phyloP scores from a whole-genome alignment of 177 flowering plant species.

The Vitis hybrid region DNA sequence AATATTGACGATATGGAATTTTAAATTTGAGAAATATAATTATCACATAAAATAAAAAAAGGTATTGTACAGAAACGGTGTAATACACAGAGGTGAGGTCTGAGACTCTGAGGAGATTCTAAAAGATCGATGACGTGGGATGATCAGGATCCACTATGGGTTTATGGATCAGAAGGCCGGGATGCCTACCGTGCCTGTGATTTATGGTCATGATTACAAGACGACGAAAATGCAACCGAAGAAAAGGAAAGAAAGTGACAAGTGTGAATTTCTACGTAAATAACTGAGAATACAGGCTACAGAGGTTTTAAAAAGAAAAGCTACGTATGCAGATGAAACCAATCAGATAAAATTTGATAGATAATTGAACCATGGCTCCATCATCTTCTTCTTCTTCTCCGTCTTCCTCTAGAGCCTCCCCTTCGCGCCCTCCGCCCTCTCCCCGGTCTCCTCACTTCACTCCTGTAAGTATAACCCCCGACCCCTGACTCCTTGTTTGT shows the following conservation, averaged over 20 bases:
- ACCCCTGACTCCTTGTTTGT: neutral
- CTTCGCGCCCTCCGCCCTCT: slow-evolving; percentile 28
- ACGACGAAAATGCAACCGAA: slow-evolving; percentile 21
- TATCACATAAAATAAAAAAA: too few species aligned
- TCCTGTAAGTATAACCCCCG: slow-evolving; percentile 42
- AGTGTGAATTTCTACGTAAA: neutral
- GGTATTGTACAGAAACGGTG: too few species aligned
- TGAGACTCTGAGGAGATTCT: neutral
- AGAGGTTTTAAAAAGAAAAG: neutral
- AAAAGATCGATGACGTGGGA: neutral
- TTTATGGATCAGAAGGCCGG: neutral
- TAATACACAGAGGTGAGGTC: too few species aligned
- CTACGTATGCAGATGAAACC: neutral
- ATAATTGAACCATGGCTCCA: slow-evolving; percentile 28
- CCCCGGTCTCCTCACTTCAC: slow-evolving; percentile 45
- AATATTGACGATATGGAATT: too few species aligned
- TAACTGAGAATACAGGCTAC: neutral
- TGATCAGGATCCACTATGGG: neutral
- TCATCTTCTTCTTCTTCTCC: slow-evolving; percentile 33
- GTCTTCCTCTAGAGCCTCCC: slow-evolving; percentile 31
- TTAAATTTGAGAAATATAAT: too few species aligned
- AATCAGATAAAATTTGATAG: neutral
- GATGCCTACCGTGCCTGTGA: neutral
- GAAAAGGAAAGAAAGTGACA: slow-evolving; percentile 11
- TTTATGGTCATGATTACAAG: slow-evolving; percentile 19